Base-by-base conservation (phyloP, 176 grass and related monocot genomes). In the Rhynchospora tenuis region DNA sequence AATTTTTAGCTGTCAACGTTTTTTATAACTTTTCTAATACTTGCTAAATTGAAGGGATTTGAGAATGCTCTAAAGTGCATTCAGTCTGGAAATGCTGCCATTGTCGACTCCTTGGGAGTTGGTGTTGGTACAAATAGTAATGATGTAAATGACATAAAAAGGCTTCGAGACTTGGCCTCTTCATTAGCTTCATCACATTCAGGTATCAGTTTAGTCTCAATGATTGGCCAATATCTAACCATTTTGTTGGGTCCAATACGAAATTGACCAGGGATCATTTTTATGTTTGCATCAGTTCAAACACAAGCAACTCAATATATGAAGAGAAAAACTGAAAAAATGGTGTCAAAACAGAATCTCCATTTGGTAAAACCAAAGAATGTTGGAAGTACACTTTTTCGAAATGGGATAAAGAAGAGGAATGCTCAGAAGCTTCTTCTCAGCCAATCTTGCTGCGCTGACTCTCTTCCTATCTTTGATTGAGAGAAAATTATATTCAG, bases 361-460 rank as follows among this genome's bases (percentile, higher is more conserved):
- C 51, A 62, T 29, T 79, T 83, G 81, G 51, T n/a, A 61, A 91
- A 86, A 57, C 19, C 23, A 71, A 93, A 87, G 51, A 60, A 81
- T 64, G 70, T 84, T n/a, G 92, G 64, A 87, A 93, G 85, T 89
- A 89, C 71, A 17, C 80, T 89, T 56, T 98, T 95, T 83, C 91
- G 83, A 77, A 55, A 88, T 61, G 95, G 91, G 45, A 93, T 95
- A 59, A 95, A 90, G 73, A 89, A 82, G 44, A 98, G 91, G 87
- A 93, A 91, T 79, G 63, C 79, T 52, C 89, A 90, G 57, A 95
- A 93, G 85, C 83, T 98, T n/a, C 73, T 82, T 19, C 50, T 3
- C 33, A 98, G 89, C 38, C 81, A 28, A 51, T 82, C 79, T 82
- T 16, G 38, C 42, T 13, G 14, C 20, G 13, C 47, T 54, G 48